Conservation (phyloP, 2,329 filamentous ascomycete genomes). For the Trichoderma arundinaceum region DNA sequence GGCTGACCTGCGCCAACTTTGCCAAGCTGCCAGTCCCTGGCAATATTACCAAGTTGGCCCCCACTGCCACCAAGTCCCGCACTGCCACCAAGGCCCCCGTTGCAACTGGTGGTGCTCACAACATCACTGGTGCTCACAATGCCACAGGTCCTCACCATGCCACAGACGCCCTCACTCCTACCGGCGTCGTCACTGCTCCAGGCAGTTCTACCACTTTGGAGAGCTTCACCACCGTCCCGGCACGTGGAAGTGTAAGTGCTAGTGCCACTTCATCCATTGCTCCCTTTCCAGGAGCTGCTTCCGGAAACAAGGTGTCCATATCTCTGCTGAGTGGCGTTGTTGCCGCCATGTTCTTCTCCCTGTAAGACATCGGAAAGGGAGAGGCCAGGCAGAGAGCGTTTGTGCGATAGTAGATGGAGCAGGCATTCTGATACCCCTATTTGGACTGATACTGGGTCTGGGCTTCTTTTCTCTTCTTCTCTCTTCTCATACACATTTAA, state of each 20-base stretch:
- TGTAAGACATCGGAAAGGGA: conserved; percentile 15
- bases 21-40: conserved; percentile 33
- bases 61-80: neutral
- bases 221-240: neutral
- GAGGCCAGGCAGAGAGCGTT: neutral
- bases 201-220: neutral
- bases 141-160: neutral
- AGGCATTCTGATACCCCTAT: conserved; percentile 4
- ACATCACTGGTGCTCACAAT: neutral
- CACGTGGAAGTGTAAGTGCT: conserved; percentile 4
- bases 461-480: neutral
- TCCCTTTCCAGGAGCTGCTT: conserved; percentile 28
- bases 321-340: conserved; percentile 24
- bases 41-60: neutral
- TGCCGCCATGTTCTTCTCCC: conserved; percentile 17
- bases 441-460: neutral
- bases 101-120: neutral
- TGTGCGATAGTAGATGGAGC: neutral
- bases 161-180: neutral
- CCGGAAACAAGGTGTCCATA: conserved; percentile 12
- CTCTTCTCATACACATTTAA: conserved; percentile 25
- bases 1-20: conserved; percentile 70
- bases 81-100: neutral
- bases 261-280: conserved; percentile 16
- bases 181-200: conserved; percentile 5